Conservation (phyloP, 2,329 filamentous ascomycete genomes). For the Penicillium griseofulvum region DNA sequence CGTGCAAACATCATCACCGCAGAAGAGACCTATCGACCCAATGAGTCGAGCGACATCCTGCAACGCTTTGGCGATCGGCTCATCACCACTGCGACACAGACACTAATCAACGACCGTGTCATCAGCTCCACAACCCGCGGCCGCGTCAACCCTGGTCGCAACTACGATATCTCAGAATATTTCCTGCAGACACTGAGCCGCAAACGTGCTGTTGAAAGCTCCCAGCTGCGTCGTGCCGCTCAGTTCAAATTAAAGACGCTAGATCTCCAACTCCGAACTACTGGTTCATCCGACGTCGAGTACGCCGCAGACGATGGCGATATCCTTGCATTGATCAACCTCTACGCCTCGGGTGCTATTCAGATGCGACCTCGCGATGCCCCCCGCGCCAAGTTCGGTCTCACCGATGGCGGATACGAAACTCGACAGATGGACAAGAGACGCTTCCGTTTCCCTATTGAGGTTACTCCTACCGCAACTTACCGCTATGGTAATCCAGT, state of each 20-base stretch:
- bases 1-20: slow-evolving; percentile 48
- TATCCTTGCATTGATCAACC: slow-evolving; percentile 44
- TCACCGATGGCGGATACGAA: slow-evolving; percentile 48
- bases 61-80: slow-evolving; percentile 32
- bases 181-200: slow-evolving; percentile 43
- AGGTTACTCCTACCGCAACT: slow-evolving; percentile 35
- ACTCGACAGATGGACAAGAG: slow-evolving; percentile 48
- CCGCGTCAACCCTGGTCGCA: slow-evolving; percentile 42
- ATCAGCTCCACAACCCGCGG: slow-evolving; percentile 42
- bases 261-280: slow-evolving; percentile 37
- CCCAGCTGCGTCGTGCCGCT: slow-evolving; percentile 41
- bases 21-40: slow-evolving; percentile 41
- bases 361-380: slow-evolving; percentile 38
- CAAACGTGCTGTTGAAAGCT: slow-evolving; percentile 39
- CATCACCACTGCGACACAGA: slow-evolving; percentile 41
- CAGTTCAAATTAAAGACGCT: slow-evolving; percentile 44
- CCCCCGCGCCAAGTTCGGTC: slow-evolving; percentile 46
- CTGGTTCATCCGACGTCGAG: slow-evolving; percentile 32
- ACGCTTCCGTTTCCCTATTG: slow-evolving; percentile 43
- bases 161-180: slow-evolving; percentile 44
- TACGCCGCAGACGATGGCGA: slow-evolving; percentile 45
- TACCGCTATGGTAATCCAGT: slow-evolving; percentile 45
- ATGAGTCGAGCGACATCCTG: slow-evolving; percentile 37
- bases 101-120: slow-evolving; percentile 41
- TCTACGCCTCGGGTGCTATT: slow-evolving; percentile 38